Evolutionary conservation across 768 basidiomycete genomes (phyloP).

Genomic region (Suillus subluteus): DNA sequence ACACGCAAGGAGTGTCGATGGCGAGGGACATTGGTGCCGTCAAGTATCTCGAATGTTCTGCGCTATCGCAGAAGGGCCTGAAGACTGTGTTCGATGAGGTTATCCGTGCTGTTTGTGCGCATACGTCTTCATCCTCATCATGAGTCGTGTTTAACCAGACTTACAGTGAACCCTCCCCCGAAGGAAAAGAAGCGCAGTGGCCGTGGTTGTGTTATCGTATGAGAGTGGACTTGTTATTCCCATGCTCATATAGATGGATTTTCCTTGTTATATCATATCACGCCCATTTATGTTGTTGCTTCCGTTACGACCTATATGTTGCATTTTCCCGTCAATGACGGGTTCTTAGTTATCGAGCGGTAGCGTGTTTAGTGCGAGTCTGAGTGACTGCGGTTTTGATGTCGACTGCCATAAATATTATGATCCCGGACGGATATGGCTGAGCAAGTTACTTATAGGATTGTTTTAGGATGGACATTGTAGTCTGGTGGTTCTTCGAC

Average conservation of each 20-base stretch:
- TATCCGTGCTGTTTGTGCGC: slow-evolving; percentile 93
- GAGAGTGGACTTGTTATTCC: slow-evolving; percentile 36
- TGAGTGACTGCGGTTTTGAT: slow-evolving; percentile 16
- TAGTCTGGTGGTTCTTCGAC: not conserved
- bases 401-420: slow-evolving; percentile 14
- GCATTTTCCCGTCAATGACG: slow-evolving; percentile 35
- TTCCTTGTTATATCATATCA: slow-evolving; percentile 46
- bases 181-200: slow-evolving; percentile 52
- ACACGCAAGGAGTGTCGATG: slow-evolving; percentile 89
- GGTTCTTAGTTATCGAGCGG: slow-evolving; percentile 32
- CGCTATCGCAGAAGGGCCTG: slow-evolving; percentile 95
- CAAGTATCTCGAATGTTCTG: slow-evolving; percentile 95
- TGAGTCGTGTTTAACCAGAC: slow-evolving; percentile 10
- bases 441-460: not conserved
- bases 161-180: slow-evolving; percentile 75
- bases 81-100: slow-evolving; percentile 99
- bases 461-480: not conserved
- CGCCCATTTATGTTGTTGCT: slow-evolving; percentile 72
- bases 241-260: slow-evolving; percentile 37
- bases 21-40: slow-evolving; percentile 94
- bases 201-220: slow-evolving; percentile 74
- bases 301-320: slow-evolving; percentile 67
- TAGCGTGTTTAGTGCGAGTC: slow-evolving; percentile 30
- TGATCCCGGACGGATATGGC: slow-evolving; percentile 1
- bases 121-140: slow-evolving; percentile 8